Evolutionary conservation across 768 basidiomycete species (phyloP).

Genomic region (Phallus indusiatus): DNA sequence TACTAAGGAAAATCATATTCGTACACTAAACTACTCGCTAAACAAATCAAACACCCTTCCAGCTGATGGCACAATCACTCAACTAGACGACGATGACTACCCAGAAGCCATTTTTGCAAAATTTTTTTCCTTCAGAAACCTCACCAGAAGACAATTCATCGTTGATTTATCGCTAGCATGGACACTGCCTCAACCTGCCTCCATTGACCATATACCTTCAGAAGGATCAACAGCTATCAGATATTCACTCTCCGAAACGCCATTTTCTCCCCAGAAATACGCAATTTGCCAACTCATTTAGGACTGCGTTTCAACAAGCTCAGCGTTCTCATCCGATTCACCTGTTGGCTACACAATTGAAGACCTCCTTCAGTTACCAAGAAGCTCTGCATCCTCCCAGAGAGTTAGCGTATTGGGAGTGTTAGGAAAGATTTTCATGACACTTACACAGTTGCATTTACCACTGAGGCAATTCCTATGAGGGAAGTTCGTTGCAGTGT

Average conservation of each 20-base stretch:
- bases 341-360: slow-evolving; percentile 85
- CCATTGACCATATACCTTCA: background rate
- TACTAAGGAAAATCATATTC: slow-evolving; percentile 28
- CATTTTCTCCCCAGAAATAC: slow-evolving; percentile 54
- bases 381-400: slow-evolving; percentile 79
- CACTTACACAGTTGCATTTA: background rate
- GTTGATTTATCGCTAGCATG: slow-evolving; percentile 77
- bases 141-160: slow-evolving; percentile 59
- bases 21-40: background rate
- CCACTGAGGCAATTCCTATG: background rate
- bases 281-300: slow-evolving; percentile 66
- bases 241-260: slow-evolving; percentile 33
- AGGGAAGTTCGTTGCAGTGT: background rate
- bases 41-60: background rate
- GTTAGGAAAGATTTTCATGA: slow-evolving; percentile 47
- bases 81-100: slow-evolving; percentile 57
- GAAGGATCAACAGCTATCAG: slow-evolving; percentile 12
- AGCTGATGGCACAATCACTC: slow-evolving; percentile 23
- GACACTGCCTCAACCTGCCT: slow-evolving; percentile 37
- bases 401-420: slow-evolving; percentile 74
- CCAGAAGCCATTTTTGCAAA: slow-evolving; percentile 76
- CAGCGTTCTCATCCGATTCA: slow-evolving; percentile 27
- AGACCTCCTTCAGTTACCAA: slow-evolving; percentile 69
- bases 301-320: slow-evolving; percentile 61
- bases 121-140: slow-evolving; percentile 56